These are phyloP conservation scores for Leishmania gerbilli DNA, from an alignment of 208 protist species.

Conservation along the genomic window DNA sequence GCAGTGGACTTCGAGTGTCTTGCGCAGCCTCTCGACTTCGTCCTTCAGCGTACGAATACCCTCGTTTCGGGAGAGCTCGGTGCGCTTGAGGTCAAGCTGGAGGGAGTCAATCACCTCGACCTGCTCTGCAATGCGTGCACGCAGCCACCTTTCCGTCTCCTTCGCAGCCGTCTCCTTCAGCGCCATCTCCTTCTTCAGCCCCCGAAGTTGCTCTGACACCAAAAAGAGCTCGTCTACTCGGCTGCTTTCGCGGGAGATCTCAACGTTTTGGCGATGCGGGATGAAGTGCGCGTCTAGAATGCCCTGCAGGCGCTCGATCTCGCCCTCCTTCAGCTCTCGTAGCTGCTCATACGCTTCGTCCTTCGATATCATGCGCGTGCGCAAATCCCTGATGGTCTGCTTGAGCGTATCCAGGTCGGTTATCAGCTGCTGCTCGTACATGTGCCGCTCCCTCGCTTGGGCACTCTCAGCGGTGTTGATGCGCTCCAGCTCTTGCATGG, in stretches of 20 bases:
- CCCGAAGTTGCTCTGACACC: slow-evolving; percentile 45
- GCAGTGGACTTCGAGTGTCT: slow-evolving; percentile 79
- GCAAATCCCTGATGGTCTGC: slow-evolving; percentile 24
- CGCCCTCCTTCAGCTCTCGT: slow-evolving; percentile 45
- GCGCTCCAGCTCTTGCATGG: slow-evolving; percentile 37
- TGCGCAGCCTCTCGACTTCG: slow-evolving; percentile 61
- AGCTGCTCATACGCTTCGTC: slow-evolving; percentile 31
- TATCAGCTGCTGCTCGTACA: slow-evolving; percentile 44
- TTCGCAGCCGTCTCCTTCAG: slow-evolving; percentile 48
- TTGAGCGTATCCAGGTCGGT: slow-evolving; percentile 56
- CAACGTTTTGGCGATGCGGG: slow-evolving; percentile 63
- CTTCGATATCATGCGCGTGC: slow-evolving; percentile 29
- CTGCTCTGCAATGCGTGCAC: slow-evolving; percentile 73
- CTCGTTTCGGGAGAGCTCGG: slow-evolving; percentile 44
- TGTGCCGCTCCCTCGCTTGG: slow-evolving; percentile 16
- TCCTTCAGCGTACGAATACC: slow-evolving; percentile 46
- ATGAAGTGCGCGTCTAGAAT: slow-evolving; percentile 85
- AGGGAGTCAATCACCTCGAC: slow-evolving; percentile 75
- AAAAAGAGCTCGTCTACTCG: slow-evolving; percentile 39
- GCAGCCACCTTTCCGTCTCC: slow-evolving; percentile 71
- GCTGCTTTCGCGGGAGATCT: slow-evolving; percentile 29
- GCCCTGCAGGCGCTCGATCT: slow-evolving; percentile 57
- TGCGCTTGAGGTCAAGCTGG: slow-evolving; percentile 51
- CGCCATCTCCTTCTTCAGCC: slow-evolving; percentile 45
- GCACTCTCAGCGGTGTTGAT: slow-evolving; percentile 20